These are phyloP conservation scores for Polyporus arcularius DNA, from an alignment of 768 basidiomycete species.

Conservation along the genomic window DNA sequence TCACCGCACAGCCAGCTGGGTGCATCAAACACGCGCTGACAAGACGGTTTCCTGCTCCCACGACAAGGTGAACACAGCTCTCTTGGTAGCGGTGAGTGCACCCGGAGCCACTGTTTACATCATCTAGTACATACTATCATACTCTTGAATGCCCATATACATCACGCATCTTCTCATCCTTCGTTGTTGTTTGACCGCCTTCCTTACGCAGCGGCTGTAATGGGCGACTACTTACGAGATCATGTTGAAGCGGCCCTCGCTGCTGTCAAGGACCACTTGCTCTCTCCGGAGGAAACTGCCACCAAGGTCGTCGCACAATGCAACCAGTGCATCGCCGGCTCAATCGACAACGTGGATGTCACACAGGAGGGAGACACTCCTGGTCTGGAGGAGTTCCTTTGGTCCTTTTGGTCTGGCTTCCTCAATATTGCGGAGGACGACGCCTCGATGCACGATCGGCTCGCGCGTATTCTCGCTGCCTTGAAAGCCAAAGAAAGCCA, in stretches of 20 bases:
- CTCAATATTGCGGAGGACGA: not conserved
- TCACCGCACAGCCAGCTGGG: too few species aligned
- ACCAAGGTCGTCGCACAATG: not conserved
- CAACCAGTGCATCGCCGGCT: not conserved
- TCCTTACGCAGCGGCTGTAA: too few species aligned
- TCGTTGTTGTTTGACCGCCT: too few species aligned
- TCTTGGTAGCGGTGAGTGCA: too few species aligned
- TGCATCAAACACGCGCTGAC: too few species aligned
- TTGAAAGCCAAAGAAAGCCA: constrained; percentile 1
- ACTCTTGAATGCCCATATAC: too few species aligned
- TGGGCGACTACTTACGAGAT: not conserved
- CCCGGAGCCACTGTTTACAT: too few species aligned
- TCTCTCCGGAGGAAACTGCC: not conserved
- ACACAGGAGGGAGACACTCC: constrained; percentile 5
- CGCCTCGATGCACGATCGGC: not conserved
- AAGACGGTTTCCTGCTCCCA: too few species aligned
- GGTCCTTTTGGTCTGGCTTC: constrained; percentile 8
- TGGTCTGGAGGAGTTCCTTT: constrained; percentile 14
- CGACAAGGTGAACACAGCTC: too few species aligned
- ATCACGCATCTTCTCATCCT: too few species aligned
- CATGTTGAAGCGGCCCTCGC: not conserved
- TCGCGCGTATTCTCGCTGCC: not conserved
- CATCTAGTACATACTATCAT: too few species aligned
- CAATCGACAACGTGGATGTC: too few species aligned
- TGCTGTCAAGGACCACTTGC: not conserved